These are phyloP conservation scores for Dothistroma pini DNA, from an alignment of 2,329 filamentous ascomycete genomes.

Conservation along the genomic window DNA sequence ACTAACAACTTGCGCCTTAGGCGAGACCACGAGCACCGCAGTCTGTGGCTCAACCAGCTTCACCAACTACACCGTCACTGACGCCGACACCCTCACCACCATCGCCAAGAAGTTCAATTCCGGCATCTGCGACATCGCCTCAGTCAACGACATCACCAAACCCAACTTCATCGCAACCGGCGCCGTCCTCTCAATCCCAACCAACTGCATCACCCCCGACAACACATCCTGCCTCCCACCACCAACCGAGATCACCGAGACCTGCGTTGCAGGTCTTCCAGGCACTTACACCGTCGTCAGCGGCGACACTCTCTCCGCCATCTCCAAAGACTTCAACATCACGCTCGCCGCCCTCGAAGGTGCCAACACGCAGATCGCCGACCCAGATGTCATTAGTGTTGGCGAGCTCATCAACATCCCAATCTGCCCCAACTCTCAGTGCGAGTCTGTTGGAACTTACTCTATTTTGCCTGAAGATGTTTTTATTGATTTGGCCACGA, in stretches of 20 bases:
- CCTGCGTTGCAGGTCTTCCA: conserved; percentile 26
- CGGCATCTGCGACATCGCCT: conserved; percentile 30
- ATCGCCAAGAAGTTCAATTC: conserved; percentile 22
- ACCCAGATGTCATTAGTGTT: conserved; percentile 20
- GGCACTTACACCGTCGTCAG: conserved; percentile 22
- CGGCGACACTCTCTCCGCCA: conserved; percentile 24
- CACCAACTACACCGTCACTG: conserved; percentile 19
- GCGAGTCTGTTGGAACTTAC: conserved; percentile 22
- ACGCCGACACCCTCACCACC: conserved; percentile 23
- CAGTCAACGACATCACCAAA: conserved; percentile 32
- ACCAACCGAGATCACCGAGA: conserved; percentile 12
- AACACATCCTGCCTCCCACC: conserved; percentile 24
- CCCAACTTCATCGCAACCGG: conserved; percentile 34
- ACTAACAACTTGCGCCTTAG: background rate
- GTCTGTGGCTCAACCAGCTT: conserved; percentile 19
- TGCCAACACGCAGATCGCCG: conserved; percentile 26
- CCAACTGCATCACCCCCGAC: conserved; percentile 27
- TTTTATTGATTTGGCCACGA: conserved; percentile 24
- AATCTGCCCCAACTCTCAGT: conserved; percentile 23
- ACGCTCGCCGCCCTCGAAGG: conserved; percentile 22
- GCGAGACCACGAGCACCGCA: background rate
- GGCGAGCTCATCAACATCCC: conserved; percentile 29
- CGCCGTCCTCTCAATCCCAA: conserved; percentile 29
- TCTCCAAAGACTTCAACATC: conserved; percentile 28
- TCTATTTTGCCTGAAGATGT: conserved; percentile 25